Evolutionary conservation across 768 basidiomycete genomes (phyloP).

Genomic region (Scleroderma citrinum): DNA sequence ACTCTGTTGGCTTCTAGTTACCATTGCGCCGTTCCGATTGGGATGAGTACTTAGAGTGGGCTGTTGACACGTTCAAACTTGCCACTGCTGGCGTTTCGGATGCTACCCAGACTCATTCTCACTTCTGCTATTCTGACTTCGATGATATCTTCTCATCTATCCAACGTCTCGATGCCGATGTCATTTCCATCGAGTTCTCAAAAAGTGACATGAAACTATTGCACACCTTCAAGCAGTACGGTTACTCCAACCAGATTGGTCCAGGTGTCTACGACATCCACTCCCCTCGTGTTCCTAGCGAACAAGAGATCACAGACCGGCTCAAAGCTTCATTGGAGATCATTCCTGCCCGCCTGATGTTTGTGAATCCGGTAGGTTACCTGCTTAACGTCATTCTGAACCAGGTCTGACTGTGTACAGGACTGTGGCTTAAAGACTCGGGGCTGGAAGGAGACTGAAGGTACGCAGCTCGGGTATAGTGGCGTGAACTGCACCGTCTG

Average conservation of each 20-base stretch:
- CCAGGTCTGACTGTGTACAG: constrained; percentile 22
- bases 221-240: constrained; percentile 89
- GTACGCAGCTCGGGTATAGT: constrained; percentile 24
- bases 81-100: constrained; percentile 94
- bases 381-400: constrained; percentile 1
- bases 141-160: constrained; percentile 98
- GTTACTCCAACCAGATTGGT: constrained; percentile 96
- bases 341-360: constrained; percentile 75
- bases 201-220: constrained; percentile 99
- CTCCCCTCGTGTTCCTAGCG: constrained; percentile 93
- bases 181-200: constrained; percentile 97
- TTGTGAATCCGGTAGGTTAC: constrained; percentile 75
- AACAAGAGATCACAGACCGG: constrained; percentile 92
- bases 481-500: constrained; percentile 4
- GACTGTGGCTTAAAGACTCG: constrained; percentile 99
- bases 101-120: constrained; percentile 94
- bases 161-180: constrained; percentile 94
- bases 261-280: constrained; percentile 99
- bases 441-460: constrained; percentile 97
- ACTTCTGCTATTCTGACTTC: constrained; percentile 99
- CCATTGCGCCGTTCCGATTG: constrained; percentile 96
- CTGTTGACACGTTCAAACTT: constrained; percentile 98
- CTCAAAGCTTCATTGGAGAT: constrained; percentile 78
- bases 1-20: constrained; percentile 41
- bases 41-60: constrained; percentile 96